Base-by-base conservation (phyloP, 2,329 filamentous ascomycete genomes). In the Claviceps capensis region DNA sequence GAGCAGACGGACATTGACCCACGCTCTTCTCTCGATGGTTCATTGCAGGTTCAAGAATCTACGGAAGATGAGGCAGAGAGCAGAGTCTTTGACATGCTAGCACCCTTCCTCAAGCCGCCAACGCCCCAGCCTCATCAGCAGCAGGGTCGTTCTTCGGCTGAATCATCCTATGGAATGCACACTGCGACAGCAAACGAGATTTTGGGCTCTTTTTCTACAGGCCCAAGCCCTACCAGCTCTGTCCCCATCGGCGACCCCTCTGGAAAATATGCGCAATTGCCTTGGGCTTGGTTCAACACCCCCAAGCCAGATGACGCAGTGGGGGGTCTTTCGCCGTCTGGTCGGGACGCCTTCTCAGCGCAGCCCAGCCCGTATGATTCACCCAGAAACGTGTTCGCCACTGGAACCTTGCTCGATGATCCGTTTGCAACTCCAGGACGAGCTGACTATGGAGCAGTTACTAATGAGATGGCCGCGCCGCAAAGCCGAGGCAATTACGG, bases 101-200 rank as follows among this genome's bases (percentile, higher is more conserved):
- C 72, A 23, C 72, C 71, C 5, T 76, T 77, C 54, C 59, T 78
- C 23, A 67, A 67, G 48, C 72, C 70, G 48, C 68, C 73, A 26
- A 68, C 75, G 54, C 67, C 70, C 7, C 66, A 70, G 43, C 63
- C 66, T 17, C 57, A 63, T 45, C 63, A 65, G 44, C 61, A 49
- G 19, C 47, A 64, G 1, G 54, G 54, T 22, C 62, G 64, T 17
- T 63, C 63, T 3, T 61, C 63, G 2, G 63, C 62, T 6, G 72
- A 77, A 41, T 67, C 73, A 3, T 78, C 73, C 2, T 80, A 79
- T 54, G 77, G 74, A 16, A 78, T 80, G 75, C 71, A 75, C 58
- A 74, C 72, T 9, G 61, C 67, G 2, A 76, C 72, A 7, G 72
- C 76, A 26, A 72, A 76, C 47, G 75, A 76, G 17, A 57, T 76